Evolutionary conservation across 2,329 filamentous ascomycete species (phyloP).

Genomic region (Nannizzia gypsea): DNA sequence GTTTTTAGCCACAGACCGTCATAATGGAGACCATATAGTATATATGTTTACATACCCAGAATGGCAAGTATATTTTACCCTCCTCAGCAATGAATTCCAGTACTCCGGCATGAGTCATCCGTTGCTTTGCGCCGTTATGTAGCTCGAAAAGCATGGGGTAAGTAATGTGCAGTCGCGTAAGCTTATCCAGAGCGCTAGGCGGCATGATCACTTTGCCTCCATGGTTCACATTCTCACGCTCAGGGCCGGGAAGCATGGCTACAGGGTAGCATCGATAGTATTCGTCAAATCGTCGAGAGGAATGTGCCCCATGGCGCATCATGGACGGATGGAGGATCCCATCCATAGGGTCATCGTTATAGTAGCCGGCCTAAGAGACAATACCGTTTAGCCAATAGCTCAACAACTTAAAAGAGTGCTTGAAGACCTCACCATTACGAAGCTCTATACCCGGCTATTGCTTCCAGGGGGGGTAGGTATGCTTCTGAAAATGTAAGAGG

Average conservation of each 20-base stretch:
- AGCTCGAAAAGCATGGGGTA: conserved; percentile 97
- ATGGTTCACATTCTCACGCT: conserved; percentile 82
- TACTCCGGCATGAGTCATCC: conserved; percentile 83
- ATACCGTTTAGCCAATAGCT: not conserved
- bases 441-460: not conserved
- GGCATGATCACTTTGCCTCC: conserved; percentile 96
- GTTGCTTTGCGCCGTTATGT: conserved; percentile 69
- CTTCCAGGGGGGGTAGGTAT: not conserved
- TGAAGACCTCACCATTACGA: not conserved
- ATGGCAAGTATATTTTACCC: conserved; percentile 87
- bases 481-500: not conserved
- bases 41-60: conserved; percentile 55
- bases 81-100: conserved; percentile 97
- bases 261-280: conserved; percentile 97
- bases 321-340: conserved; percentile 41
- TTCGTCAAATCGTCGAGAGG: conserved; percentile 79
- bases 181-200: conserved; percentile 91
- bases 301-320: conserved; percentile 37
- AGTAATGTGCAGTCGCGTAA: conserved; percentile 88
- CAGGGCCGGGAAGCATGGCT: conserved; percentile 82
- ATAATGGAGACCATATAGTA: not conserved
- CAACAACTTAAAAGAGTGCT: not conserved
- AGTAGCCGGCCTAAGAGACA: conserved; percentile 28
- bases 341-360: conserved; percentile 42
- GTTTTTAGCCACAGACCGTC: conserved; percentile 5